Base-by-base conservation (phyloP, 2,329 filamentous ascomycete species). In the Trichoderma koningii region DNA sequence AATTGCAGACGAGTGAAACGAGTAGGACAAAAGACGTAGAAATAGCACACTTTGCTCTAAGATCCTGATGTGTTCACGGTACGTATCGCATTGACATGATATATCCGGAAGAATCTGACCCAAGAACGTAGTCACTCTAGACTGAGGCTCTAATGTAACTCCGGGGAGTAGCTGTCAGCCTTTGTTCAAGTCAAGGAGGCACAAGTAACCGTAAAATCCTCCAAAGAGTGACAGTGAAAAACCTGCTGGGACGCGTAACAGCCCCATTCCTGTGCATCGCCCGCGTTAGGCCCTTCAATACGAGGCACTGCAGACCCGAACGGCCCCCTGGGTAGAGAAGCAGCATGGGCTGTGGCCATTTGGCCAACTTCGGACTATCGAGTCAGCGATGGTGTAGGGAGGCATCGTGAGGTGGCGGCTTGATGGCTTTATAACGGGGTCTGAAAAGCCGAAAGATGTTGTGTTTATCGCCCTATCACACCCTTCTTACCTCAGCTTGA, bases 231-330 rank as follows among this genome's bases (percentile, higher is more conserved):
- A 3, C 28, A 14, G 19, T 41, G 14, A 41, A 10, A n/a, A 21
- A n/a, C 28, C n/a, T 41, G 30, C 6, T 7, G 30, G 17, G 7
- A 41, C 19, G 44, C 30, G 56, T 12, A 23, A 38, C 21, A 14
- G 45, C n/a, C 56, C 44, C 55, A 14, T 48, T n/a, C 17, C 28
- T 7, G 23, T 26, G 34, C 41, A n/a, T 30, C 19, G 34, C 42
- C 56, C 56, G 50, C 30, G 56, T 23, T 60, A 17, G 56, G 17
- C 30, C 30, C 3, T 50, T 19, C 56, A 48, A 60, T 60, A 60
- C 45, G 56, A 60, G 56, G 17, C 6, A 5, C 30, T 2, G 5
- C 45, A 30, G 56, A 19, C 28, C 34, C n/a, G 1, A 3, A 6
- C 23, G 48, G 9, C 19, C 42, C 51, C 34, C 12, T 19, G 47